A percentile compares a stretch with the other conserved stretches of the same genome.
Conservation (phyloP, 2,329 filamentous ascomycete species). For the Neophaeococcomyces aloes region DNA sequence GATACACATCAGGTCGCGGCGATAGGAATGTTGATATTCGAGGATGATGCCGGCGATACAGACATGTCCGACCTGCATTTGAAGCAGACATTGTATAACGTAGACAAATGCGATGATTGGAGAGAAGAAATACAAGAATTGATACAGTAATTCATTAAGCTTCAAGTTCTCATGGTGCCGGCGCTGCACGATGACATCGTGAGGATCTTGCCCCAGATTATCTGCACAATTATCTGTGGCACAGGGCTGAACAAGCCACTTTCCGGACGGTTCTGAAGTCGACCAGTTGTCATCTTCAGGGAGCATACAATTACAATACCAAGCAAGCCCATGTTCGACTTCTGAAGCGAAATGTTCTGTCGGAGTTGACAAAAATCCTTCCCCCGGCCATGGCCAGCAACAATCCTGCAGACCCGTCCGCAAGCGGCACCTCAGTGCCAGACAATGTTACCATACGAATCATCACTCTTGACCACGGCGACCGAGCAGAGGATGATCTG, state of each 20-base stretch:
- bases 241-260: conserved; percentile 1
- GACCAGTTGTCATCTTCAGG: conserved; percentile 2
- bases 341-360: not conserved
- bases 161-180: not conserved
- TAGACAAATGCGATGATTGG: not conserved
- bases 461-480: conserved; percentile 17
- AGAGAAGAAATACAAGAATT: not conserved
- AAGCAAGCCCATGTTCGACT: not conserved
- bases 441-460: conserved; percentile 19
- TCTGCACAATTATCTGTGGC: not conserved
- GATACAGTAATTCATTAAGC: not conserved
- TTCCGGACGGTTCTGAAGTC: not conserved
- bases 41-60: conserved; percentile 4
- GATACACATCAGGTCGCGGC: not conserved
- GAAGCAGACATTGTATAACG: conserved; percentile 6
- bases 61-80: conserved; percentile 3
- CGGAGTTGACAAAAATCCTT: not conserved
- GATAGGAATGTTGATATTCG: not conserved
- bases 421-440: not conserved
- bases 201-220: not conserved
- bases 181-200: conserved; percentile 4
- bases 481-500: conserved; percentile 16
- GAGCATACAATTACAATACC: not conserved
- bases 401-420: not conserved
- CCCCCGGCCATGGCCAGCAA: conserved; percentile 1